Percentiles rank a stretch among this genome's conserved stretches.
Conservation (phyloP, 768 basidiomycete genomes). For the Serpula lacrymans region DNA sequence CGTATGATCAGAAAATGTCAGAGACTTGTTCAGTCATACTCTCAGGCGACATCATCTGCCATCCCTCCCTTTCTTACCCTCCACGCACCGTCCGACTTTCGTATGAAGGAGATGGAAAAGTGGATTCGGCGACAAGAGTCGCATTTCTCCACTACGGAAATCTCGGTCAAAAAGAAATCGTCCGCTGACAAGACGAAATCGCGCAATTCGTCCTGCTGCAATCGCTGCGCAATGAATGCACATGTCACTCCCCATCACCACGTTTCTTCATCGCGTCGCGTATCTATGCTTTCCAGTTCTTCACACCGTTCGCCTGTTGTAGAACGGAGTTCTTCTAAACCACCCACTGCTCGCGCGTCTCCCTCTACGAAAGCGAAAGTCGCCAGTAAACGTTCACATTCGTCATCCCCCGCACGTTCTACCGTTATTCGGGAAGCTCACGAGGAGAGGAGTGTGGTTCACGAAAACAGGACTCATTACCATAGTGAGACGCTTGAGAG, state of each 20-base stretch:
- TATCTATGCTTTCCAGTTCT: constrained; percentile 18
- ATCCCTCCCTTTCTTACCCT: constrained; percentile 58
- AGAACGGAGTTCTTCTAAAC: too few relatives aligned
- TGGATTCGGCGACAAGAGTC: constrained; percentile 61
- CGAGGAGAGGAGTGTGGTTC: too few relatives aligned
- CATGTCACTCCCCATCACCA: constrained; percentile 31
- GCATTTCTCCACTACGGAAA: too few relatives aligned
- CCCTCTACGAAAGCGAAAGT: too few relatives aligned
- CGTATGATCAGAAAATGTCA: constrained; percentile 80
- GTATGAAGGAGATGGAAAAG: constrained; percentile 75
- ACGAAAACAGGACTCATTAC: too few relatives aligned
- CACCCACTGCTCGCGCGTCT: too few relatives aligned
- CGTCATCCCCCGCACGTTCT: too few relatives aligned
- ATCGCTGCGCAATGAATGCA: constrained; percentile 32
- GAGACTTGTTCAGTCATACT: constrained; percentile 48
- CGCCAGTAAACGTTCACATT: too few relatives aligned
- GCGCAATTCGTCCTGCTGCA: constrained; percentile 29
- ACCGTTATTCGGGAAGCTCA: too few relatives aligned
- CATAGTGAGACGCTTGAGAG: too few relatives aligned
- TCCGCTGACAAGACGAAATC: constrained; percentile 18
- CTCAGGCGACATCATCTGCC: constrained; percentile 36
- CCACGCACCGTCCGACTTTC: constrained; percentile 68
- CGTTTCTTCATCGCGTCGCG: constrained; percentile 22
- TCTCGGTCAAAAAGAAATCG: constrained; percentile 15
- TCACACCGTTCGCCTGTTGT: constrained; percentile 20